These are phyloP conservation scores for Alternaria arbusti DNA, from an alignment of 2,329 filamentous ascomycete species.

Conservation along the genomic window DNA sequence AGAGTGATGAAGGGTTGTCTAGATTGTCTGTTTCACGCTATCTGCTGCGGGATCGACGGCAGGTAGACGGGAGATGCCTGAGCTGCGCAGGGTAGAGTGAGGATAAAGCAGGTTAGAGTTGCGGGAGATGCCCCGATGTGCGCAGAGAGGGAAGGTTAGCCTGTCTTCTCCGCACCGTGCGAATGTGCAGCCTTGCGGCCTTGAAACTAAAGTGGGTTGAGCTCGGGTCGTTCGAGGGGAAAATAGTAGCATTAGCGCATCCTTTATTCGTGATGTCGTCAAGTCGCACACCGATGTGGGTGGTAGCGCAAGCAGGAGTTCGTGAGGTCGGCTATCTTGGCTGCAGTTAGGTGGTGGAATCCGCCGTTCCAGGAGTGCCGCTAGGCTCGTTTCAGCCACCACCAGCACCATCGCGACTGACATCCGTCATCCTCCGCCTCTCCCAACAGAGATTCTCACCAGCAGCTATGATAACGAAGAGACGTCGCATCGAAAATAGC, in stretches of 20 bases:
- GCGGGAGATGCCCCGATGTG: neutral
- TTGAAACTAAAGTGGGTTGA: neutral
- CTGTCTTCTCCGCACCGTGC: neutral
- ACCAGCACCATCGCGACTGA: neutral
- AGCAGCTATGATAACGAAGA: neutral
- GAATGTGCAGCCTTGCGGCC: neutral
- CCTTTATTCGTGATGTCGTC: neutral
- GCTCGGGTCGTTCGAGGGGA: neutral
- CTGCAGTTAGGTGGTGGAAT: neutral
- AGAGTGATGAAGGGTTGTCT: constrained; percentile 4
- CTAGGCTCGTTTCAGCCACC: constrained; percentile 1
- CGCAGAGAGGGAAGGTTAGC: neutral
- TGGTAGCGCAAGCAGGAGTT: neutral
- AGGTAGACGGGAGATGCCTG: neutral
- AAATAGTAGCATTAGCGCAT: neutral
- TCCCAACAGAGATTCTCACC: neutral
- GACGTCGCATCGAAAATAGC: neutral
- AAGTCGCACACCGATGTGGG: neutral
- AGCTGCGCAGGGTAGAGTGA: neutral
- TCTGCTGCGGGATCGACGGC: constrained; percentile 2
- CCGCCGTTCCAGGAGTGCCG: neutral
- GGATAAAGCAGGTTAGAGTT: neutral
- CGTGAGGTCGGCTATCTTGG: neutral
- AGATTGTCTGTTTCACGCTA: constrained; percentile 1
- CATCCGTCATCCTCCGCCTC: neutral